Percentiles rank a stretch among this genome's conserved stretches.
phyloP scores from a whole-genome alignment of 148 eudicot genomes.

The Rhododendron mucronatum region DNA sequence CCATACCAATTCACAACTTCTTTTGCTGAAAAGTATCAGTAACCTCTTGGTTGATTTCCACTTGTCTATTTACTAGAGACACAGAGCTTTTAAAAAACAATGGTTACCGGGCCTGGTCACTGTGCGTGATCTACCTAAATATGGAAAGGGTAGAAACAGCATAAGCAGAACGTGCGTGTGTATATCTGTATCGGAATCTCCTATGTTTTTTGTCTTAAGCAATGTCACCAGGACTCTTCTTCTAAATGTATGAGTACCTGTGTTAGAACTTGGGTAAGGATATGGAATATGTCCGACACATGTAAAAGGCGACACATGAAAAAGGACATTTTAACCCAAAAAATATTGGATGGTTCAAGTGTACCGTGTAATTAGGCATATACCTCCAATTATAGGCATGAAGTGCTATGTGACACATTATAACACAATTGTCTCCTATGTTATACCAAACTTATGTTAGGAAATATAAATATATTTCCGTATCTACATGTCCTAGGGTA shows the following conservation, averaged over 20 bases:
- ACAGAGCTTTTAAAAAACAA: too few relatives aligned
- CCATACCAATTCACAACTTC: constrained; percentile 12
- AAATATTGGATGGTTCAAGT: background rate
- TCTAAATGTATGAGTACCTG: background rate
- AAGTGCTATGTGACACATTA: background rate
- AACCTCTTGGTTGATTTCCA: background rate
- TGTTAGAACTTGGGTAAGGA: background rate
- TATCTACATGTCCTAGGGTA: background rate
- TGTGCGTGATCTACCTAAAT: background rate
- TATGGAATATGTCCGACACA: background rate
- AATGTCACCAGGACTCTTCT: background rate
- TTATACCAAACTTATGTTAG: background rate
- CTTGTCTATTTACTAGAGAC: background rate
- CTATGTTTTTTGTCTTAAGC: background rate
- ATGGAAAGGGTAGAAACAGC: constrained; percentile 1
- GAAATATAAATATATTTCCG: background rate
- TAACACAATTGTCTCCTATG: background rate
- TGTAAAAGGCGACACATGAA: background rate
- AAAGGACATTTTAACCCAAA: background rate
- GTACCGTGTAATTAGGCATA: background rate
- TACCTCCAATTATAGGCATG: background rate
- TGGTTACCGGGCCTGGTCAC: background rate
- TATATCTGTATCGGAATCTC: background rate
- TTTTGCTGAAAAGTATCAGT: background rate
- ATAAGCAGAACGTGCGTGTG: background rate